Conservation (phyloP, 2,329 filamentous ascomycete genomes). For the Emergomyces orientalis region DNA sequence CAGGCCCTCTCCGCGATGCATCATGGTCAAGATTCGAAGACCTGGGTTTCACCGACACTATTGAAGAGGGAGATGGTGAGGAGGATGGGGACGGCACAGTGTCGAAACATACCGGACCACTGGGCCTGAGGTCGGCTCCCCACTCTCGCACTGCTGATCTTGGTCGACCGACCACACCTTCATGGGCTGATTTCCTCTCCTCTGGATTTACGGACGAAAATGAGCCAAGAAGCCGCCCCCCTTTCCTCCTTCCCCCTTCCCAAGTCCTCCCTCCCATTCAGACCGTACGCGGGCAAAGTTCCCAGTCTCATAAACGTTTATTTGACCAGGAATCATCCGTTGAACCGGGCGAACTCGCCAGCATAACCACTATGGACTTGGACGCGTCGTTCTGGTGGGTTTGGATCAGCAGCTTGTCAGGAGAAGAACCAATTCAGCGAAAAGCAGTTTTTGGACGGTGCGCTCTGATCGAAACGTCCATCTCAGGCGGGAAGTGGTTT, state of each 20-base stretch:
- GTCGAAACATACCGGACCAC: slow-evolving; percentile 31
- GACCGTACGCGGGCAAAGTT: slow-evolving; percentile 64
- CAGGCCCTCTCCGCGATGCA: slow-evolving; percentile 67
- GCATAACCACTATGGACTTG: slow-evolving; percentile 73
- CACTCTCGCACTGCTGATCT: slow-evolving; percentile 57
- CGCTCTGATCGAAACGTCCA: slow-evolving; percentile 79
- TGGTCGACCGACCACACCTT: slow-evolving; percentile 83
- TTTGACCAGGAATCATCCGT: slow-evolving; percentile 60
- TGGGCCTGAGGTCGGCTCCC: slow-evolving; percentile 56
- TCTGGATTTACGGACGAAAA: slow-evolving; percentile 79
- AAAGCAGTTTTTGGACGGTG: slow-evolving; percentile 94
- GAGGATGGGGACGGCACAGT: slow-evolving; percentile 41
- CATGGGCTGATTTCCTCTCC: slow-evolving; percentile 95
- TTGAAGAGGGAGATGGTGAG: slow-evolving; percentile 62
- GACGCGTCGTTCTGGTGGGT: slow-evolving; percentile 99
- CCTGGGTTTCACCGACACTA: slow-evolving; percentile 70
- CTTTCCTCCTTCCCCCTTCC: slow-evolving; percentile 77
- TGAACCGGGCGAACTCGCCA: slow-evolving; percentile 89
- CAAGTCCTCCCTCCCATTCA: slow-evolving; percentile 79
- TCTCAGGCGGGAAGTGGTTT: slow-evolving; percentile 75
- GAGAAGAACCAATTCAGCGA: slow-evolving; percentile 72
- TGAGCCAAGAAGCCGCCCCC: slow-evolving; percentile 51
- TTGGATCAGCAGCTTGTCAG: slow-evolving; percentile 93
- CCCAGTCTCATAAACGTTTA: slow-evolving; percentile 69
- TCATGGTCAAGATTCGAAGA: slow-evolving; percentile 97